Conservation (phyloP, 768 basidiomycete species). For the Pleurotus eryngii region DNA sequence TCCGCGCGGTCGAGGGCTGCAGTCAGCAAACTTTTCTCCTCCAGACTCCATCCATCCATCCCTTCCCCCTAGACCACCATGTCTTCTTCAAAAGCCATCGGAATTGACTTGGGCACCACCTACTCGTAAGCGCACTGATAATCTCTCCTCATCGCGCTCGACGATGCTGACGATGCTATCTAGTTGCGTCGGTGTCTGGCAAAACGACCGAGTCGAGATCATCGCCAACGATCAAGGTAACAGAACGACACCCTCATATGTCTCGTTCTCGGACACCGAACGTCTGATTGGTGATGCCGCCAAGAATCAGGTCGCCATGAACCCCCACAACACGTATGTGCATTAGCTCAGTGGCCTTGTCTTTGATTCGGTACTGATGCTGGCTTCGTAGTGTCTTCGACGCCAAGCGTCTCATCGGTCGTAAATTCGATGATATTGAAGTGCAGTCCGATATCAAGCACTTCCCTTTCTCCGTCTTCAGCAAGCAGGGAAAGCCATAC, state of each 20-base stretch:
- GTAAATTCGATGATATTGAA: constrained; percentile 88
- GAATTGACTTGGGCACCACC: constrained; percentile 96
- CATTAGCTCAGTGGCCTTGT: not conserved
- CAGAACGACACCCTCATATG: constrained; percentile 98
- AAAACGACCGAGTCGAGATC: constrained; percentile 99
- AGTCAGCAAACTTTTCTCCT: constrained; percentile 10
- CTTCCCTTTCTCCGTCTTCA: constrained; percentile 97
- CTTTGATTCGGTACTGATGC: not conserved
- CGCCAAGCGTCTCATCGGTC: constrained; percentile 98
- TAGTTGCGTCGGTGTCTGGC: constrained; percentile 99
- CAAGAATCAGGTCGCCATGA: constrained; percentile 99
- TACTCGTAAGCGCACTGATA: constrained; percentile 68
- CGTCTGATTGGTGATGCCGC: constrained; percentile 98
- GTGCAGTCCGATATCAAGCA: constrained; percentile 79
- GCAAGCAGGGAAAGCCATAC: constrained; percentile 95
- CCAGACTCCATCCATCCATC: constrained; percentile 12
- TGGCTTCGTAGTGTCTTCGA: constrained; percentile 67
- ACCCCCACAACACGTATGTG: constrained; percentile 83
- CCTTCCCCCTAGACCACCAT: constrained; percentile 27
- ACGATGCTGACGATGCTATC: constrained; percentile 11
- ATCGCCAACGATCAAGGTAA: constrained; percentile 99
- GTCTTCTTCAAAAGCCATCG: constrained; percentile 82
- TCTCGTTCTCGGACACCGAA: constrained; percentile 95
- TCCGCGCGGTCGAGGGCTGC: not conserved
- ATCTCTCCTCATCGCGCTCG: constrained; percentile 8